Base-by-base conservation (phyloP, 2,329 filamentous ascomycete species). In the Corynespora cassiicola region DNA sequence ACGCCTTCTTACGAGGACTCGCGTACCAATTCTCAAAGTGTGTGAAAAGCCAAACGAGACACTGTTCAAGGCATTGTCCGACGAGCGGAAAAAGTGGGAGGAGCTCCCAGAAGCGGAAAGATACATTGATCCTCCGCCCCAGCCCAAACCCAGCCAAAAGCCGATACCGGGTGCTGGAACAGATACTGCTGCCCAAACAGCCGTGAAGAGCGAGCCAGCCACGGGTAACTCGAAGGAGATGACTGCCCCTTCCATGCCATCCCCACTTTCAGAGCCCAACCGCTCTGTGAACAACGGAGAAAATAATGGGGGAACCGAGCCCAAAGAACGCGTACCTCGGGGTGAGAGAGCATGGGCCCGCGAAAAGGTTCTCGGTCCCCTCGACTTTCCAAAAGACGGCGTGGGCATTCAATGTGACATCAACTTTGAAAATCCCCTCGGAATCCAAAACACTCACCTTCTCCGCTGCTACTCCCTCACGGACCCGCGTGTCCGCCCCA, bases 401-500 rank as follows among this genome's bases (percentile, higher is more conserved):
- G 80, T 86, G 18, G 90, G 90, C n/a, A 87, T 92, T 10, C 88
- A 91, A 62, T 94, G 88, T 63, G 90, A 96, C 61, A 89, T 96
- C 75, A 95, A 95, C 66, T 96, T 96, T 63, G 87, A 87, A 2
- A 90, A 90, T 12, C 83, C 88, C 28, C 79, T 96, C 3, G 90
- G 86, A 2, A 75, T 95, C 3, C 86, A 94, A 50, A 96, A 96
- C 65, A 95, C 90, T 0, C 73, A 82, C 21, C 80, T 96, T 24
- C 78, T 96, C 19, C 83, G 87, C 24, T 92, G 88, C 65, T 96
- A 96, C 69, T 86, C 87, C 2, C 79, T 82, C 38, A 88, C 86
- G 14, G 91, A 96, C 61, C 71, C 80, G 4, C 84, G 91, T 8
- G 88, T 96, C 5, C 80, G 82, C 15, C 82, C 84, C 2, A 81